phyloP scores from a whole-genome alignment of 2,329 filamentous ascomycete species.

The Ascocoryne sarcoides region DNA sequence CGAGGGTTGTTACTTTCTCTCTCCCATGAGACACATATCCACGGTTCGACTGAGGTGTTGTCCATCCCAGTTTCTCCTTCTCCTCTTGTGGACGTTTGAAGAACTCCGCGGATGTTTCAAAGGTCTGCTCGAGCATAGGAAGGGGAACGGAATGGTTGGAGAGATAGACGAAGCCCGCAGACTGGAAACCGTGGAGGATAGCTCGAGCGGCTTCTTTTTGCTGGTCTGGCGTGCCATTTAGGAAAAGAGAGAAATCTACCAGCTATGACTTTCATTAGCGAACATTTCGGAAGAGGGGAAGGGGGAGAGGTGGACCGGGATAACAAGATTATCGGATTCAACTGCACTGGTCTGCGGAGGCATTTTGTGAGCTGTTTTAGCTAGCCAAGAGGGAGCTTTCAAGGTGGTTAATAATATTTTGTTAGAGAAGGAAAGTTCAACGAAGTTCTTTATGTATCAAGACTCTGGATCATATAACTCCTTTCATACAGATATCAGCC shows the following conservation, averaged over 20 bases:
- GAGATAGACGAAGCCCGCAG: conserved; percentile 83
- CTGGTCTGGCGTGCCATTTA: conserved; percentile 49
- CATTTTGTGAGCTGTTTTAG: conserved; percentile 12
- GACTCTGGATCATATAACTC: too few relatives aligned
- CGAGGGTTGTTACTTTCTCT: conserved; percentile 21
- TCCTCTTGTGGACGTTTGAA: conserved; percentile 49
- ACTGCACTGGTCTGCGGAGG: conserved; percentile 30
- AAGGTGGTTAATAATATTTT: too few relatives aligned
- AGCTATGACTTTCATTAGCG: conserved; percentile 42
- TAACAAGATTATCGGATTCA: conserved; percentile 43
- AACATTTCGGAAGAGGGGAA: not conserved
- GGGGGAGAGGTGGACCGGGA: conserved; percentile 37
- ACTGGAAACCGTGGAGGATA: conserved; percentile 73
- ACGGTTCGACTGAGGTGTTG: conserved; percentile 61
- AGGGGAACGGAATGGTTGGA: conserved; percentile 65
- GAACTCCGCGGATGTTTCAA: conserved; percentile 60
- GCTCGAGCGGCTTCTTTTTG: conserved; percentile 59
- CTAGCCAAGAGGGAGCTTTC: conserved; percentile 1
- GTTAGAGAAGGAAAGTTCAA: too few relatives aligned
- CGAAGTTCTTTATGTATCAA: too few relatives aligned
- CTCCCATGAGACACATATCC: conserved; percentile 51
- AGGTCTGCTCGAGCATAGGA: conserved; percentile 50
- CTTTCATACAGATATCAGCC: too few relatives aligned
- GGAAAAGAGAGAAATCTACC: conserved; percentile 70
- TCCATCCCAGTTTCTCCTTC: conserved; percentile 64